phyloP scores from a whole-genome alignment of 2,329 filamentous ascomycete species.

The Clonostachys sp. region DNA sequence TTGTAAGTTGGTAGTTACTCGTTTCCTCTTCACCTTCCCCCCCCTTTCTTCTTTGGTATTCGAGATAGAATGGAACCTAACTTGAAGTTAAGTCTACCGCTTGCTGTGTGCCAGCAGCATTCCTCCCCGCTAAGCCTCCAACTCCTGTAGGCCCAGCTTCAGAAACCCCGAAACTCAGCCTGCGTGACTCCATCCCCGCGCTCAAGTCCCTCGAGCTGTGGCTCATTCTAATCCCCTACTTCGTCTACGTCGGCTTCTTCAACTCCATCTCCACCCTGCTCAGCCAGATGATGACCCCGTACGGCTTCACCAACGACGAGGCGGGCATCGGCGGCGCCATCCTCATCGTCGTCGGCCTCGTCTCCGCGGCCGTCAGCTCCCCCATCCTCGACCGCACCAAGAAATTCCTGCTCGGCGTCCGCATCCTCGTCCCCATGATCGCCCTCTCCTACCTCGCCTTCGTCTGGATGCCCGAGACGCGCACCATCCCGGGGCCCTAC shows the following conservation, averaged over 20 bases:
- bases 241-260: conserved; percentile 86
- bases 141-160: conserved; percentile 71
- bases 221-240: conserved; percentile 76
- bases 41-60: neutral
- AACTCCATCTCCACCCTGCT: conserved; percentile 85
- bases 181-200: conserved; percentile 46
- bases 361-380: conserved; percentile 69
- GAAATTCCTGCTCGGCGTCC: conserved; percentile 68
- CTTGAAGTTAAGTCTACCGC: conserved; percentile 21
- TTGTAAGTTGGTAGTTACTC: conserved; percentile 54
- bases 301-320: conserved; percentile 77
- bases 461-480: conserved; percentile 67
- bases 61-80: neutral
- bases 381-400: conserved; percentile 86
- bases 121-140: conserved; percentile 72
- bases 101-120: conserved; percentile 70
- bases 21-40: neutral
- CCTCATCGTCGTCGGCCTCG: conserved; percentile 82
- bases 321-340: conserved; percentile 87
- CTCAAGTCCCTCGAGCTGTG: conserved; percentile 69
- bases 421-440: conserved; percentile 69
- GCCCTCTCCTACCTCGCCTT: conserved; percentile 71
- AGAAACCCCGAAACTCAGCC: conserved; percentile 47
- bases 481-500: conserved; percentile 64
- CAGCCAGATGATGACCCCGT: conserved; percentile 84